These are phyloP conservation scores for Cymbidium sinense DNA, from an alignment of 106 monocot genomes.

Conservation along the genomic window DNA sequence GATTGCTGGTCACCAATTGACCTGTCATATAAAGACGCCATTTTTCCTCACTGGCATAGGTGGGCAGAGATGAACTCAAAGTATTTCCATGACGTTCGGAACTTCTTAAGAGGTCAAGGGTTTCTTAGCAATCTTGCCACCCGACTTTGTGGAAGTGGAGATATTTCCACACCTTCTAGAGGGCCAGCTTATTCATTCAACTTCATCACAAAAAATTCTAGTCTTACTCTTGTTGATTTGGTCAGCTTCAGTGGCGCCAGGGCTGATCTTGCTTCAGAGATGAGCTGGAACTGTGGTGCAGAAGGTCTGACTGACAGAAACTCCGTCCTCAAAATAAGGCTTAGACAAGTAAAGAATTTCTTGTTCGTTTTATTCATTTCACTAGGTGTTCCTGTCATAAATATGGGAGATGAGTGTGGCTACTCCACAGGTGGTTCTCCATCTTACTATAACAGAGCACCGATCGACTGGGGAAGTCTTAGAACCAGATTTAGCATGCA, in stretches of 20 bases:
- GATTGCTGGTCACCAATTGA: slow-evolving; percentile 77
- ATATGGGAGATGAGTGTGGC: slow-evolving; percentile 88
- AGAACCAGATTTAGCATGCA: slow-evolving; percentile 45
- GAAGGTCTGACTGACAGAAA: slow-evolving; percentile 55
- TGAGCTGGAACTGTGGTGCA: slow-evolving; percentile 93
- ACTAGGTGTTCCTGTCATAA: slow-evolving; percentile 79
- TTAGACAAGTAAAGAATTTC: slow-evolving; percentile 79
- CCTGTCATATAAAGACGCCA: slow-evolving; percentile 32
- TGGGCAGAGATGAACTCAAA: slow-evolving; percentile 79
- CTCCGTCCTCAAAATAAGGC: slow-evolving; percentile 46
- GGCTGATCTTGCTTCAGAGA: slow-evolving; percentile 44
- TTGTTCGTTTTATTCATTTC: slow-evolving; percentile 79
- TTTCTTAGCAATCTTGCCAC: slow-evolving; percentile 70
- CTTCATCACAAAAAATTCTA: slow-evolving; percentile 63
- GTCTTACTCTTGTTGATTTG: slow-evolving; percentile 78
- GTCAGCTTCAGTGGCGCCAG: slow-evolving; percentile 69
- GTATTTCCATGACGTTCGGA: slow-evolving; percentile 65
- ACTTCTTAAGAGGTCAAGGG: slow-evolving; percentile 74
- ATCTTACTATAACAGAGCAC: slow-evolving; percentile 34
- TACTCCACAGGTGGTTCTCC: slow-evolving; percentile 52
- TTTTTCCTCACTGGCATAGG: slow-evolving; percentile 89
- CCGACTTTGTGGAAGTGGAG: slow-evolving; percentile 88
- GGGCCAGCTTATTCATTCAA: slow-evolving; percentile 81
- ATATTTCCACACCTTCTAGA: slow-evolving; percentile 60
- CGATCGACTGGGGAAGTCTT: slow-evolving; percentile 47